These are phyloP conservation scores for Hamigera avellanea DNA, from an alignment of 495 filamentous ascomycete species.

Conservation along the genomic window DNA sequence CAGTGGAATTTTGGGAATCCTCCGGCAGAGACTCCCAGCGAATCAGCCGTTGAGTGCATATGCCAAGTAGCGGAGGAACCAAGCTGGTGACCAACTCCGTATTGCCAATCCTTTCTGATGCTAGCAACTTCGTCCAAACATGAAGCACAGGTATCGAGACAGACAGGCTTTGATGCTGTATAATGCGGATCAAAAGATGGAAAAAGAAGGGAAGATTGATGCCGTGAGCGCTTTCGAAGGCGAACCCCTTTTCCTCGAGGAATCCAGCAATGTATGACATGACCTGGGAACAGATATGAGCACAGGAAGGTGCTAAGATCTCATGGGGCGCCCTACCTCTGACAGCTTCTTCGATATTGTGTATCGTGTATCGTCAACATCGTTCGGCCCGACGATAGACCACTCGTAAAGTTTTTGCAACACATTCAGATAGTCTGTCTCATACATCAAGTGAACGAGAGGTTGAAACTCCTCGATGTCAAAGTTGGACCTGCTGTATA, in stretches of 20 bases:
- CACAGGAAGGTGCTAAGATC: too few species aligned
- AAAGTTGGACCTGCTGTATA: conserved; percentile 66
- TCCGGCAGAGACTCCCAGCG: conserved; percentile 78
- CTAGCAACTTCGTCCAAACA: conserved; percentile 72
- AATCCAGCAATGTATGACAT: conserved; percentile 74
- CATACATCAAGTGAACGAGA: conserved; percentile 69
- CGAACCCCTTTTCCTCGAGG: conserved; percentile 60
- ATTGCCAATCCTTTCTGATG: conserved; percentile 49
- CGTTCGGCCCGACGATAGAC: conserved; percentile 64
- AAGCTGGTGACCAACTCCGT: conserved; percentile 56
- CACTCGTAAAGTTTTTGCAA: conserved; percentile 69
- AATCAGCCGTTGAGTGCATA: conserved; percentile 64
- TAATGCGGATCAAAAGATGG: conserved; percentile 63
- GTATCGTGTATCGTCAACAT: conserved; percentile 86
- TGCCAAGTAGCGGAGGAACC: conserved; percentile 63
- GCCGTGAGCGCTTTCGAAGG: conserved; percentile 37
- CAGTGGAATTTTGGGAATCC: conserved; percentile 66
- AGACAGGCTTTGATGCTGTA: conserved; percentile 75
- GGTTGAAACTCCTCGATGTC: conserved; percentile 68
- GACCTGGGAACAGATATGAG: conserved; percentile 39
- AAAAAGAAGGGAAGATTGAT: conserved; percentile 68
- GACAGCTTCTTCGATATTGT: conserved; percentile 85
- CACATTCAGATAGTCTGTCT: conserved; percentile 54
- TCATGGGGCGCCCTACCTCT: conserved; percentile 46
- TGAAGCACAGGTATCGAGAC: conserved; percentile 90